Evolutionary conservation across 129 eudicot species (phyloP), one percentile per base, ranked within the genome.

Genomic region (Sambucus nigra): DNA sequence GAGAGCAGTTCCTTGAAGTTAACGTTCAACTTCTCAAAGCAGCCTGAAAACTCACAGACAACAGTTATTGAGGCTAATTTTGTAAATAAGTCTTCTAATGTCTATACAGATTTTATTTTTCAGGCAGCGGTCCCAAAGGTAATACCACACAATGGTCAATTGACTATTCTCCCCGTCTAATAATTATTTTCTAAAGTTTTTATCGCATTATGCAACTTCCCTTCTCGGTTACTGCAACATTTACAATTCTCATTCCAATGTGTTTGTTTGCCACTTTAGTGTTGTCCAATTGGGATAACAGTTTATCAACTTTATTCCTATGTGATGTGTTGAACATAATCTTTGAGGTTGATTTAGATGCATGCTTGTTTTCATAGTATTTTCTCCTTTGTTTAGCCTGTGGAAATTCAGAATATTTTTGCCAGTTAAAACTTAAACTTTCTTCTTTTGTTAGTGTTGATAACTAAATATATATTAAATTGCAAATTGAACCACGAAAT

Each of bases 41-140:
- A 78, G 59, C 73, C 78, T 15, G 91, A 67, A 49, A 75, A 70
- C 59, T 76, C 82, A 5, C 91, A 86, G 38, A 64, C 66, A 12
- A 86, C 95, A 46, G 35, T 55, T 25, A 77, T 91, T 19, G 85
- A 79, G 69, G 99, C 95, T 58, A 72, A 65, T 17, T 85, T 86
- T 66, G 23, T 57, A 7, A 91, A 91, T 56, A 76, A 81, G 61
- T 79, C 99, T 23, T 68, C 94, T 9, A 55, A 79, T 40, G 55
- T 29, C 38, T 82, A 66, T 52, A 79, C 87, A 20, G 83, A 91
- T 68, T 91, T 91, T 71, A 67, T 86, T 51, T 91, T 91, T 71
- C 95, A 85, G 79, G 95, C 95, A 52, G 95, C 99, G 35, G 99
- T 91, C 7, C 99, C 99, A 2, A 91, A 82, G 95, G 99, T 86